A percentile compares a stretch with the other conserved stretches of the same genome.
Conservation (phyloP, 2,329 filamentous ascomycete genomes). For the Simplicillium sp. region DNA sequence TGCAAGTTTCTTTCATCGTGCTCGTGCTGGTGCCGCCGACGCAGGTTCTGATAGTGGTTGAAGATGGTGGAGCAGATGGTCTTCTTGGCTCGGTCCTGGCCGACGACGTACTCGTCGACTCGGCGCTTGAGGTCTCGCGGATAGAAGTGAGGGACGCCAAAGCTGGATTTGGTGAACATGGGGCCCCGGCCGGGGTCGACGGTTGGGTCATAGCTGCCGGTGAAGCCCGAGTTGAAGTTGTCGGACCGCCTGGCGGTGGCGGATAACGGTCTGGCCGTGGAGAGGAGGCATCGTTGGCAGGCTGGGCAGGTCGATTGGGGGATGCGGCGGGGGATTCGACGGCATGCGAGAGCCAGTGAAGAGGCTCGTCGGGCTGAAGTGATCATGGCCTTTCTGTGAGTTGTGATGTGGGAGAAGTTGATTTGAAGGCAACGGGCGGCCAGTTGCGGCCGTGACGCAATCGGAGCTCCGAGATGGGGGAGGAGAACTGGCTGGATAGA, state of each 20-base stretch:
- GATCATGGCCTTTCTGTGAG: slow-evolving; percentile 2
- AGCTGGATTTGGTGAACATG: slow-evolving; percentile 47
- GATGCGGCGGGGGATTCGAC: not conserved
- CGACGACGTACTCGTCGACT: slow-evolving; percentile 92
- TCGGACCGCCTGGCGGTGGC: slow-evolving; percentile 28
- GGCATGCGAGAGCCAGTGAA: not conserved
- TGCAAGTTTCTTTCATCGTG: slow-evolving; percentile 46
- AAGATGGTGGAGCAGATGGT: slow-evolving; percentile 88
- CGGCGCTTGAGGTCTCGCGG: slow-evolving; percentile 72
- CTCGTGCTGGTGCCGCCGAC: slow-evolving; percentile 70
- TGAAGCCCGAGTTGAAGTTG: slow-evolving; percentile 48
- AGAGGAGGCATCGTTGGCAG: slow-evolving; percentile 12
- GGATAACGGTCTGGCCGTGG: slow-evolving; percentile 10
- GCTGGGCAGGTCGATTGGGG: slow-evolving; percentile 4
- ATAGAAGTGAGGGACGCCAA: slow-evolving; percentile 55
- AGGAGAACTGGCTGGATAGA: not conserved
- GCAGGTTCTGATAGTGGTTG: slow-evolving; percentile 89
- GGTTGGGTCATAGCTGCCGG: slow-evolving; percentile 48
- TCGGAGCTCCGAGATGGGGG: too few relatives aligned
- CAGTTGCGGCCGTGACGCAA: not conserved
- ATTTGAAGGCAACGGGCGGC: not conserved
- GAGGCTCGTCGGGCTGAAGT: not conserved
- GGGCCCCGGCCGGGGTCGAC: slow-evolving; percentile 45
- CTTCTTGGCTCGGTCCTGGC: slow-evolving; percentile 90
- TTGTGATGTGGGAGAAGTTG: not conserved